These are phyloP conservation scores for Lobulomyces angularis DNA, from an alignment of 192 early-diverging fungal species.

Conservation along the genomic window DNA sequence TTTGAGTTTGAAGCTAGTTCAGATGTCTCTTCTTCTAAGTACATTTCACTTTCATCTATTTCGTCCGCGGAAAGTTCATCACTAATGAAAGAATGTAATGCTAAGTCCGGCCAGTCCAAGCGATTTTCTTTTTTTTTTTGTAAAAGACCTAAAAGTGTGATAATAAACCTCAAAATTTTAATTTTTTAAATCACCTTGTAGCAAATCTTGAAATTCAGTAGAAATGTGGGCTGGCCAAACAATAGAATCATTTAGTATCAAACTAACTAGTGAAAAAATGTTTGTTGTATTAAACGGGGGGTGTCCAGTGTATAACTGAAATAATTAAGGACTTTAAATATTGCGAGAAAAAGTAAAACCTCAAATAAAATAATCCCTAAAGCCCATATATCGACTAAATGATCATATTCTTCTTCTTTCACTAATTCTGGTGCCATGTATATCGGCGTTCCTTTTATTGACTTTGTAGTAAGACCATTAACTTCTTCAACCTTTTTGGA, in stretches of 20 bases:
- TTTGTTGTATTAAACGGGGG: conserved; percentile 26
- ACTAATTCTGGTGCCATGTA: conserved; percentile 30
- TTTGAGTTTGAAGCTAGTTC: no score
- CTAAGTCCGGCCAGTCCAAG: conserved; percentile 15
- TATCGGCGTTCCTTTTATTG: conserved; percentile 26
- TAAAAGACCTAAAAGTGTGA: no score
- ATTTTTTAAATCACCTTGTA: no score
- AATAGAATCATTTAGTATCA: conserved; percentile 15
- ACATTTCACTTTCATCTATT: no score
- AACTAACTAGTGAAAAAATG: conserved; percentile 23
- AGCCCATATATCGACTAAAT: conserved; percentile 23
- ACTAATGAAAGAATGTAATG: conserved; percentile 14
- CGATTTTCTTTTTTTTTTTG: conserved; percentile 11
- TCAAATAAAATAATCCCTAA: conserved; percentile 21
- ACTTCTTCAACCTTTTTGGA: conserved; percentile 6
- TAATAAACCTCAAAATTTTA: no score
- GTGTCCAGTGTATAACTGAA: conserved; percentile 12
- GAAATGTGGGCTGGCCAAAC: conserved; percentile 10
- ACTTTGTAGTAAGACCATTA: conserved; percentile 10
- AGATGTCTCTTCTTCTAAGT: no score
- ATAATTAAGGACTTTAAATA: conserved; percentile 4
- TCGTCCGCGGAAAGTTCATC: conserved; percentile 3
- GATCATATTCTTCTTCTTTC: conserved; percentile 16
- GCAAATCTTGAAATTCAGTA: not conserved
- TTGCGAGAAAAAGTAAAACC: not conserved